Evolutionary conservation across 345 rosid genomes (phyloP), one percentile per base, ranked within the genome.

Genomic region (Gynandropsis gynandra): DNA sequence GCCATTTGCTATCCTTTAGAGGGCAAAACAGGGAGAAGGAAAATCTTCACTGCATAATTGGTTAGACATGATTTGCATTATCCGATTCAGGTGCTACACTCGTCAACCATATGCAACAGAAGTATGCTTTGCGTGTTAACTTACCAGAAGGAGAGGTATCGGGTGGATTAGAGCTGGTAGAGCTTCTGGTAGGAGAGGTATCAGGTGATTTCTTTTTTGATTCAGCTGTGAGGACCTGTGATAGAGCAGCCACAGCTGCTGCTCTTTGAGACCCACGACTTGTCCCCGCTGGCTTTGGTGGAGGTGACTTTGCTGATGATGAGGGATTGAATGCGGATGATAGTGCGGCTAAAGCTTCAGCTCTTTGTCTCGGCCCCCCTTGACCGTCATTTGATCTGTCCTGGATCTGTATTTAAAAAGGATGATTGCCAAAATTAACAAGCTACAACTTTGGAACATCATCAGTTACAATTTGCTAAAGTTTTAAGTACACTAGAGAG

Each of bases 181-280:
- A 65, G 52, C 70, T 52, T 65, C 70, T 52, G 46, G 75, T 57
- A 38, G 99, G 94, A 58, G 95, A 81, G 52, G 47, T 54, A 58
- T 76, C 92, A 7, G 87, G 82, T 11, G 89, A 61, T 64, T 59
- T 63, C 69, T 77, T 77, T 62, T 70, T 83, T 73, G 75, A 74
- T 64, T 92, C 98, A 16, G 96, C 96, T 18, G 86, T 77, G 55
- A 92, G 98, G 62, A 87, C 96, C 21, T 75, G 69, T 15, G 96
- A 92, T 59, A 92, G 89, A 56, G 96, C 98, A 31, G 98, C 98
- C 41, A 87, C 95, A 48, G 98, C 98, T 51, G 98, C 98, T 36
- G 93, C 89, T 73, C 93, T 85, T 67, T 92, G 98, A 17, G 96
- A 80, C 52, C 84, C 95, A 69, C 69, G 77, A 53, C 76, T 62